Percentiles rank a stretch among this genome's conserved stretches.
Evolutionary conservation across 2,329 filamentous ascomycete species (phyloP).

Genomic region (Cytospora piceae): DNA sequence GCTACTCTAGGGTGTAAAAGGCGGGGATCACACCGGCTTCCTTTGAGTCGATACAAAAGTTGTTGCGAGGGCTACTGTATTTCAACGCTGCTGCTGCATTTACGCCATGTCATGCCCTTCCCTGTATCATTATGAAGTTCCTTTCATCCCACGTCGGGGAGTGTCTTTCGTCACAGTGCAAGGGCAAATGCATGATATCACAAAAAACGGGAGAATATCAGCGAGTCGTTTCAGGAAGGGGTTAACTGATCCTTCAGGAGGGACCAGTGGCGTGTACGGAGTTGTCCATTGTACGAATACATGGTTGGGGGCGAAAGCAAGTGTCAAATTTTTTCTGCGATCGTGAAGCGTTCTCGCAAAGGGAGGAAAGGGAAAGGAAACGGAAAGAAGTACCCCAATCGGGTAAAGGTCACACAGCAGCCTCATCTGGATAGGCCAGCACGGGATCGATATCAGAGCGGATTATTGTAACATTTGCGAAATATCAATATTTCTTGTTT

Average conservation of each 20-base stretch:
- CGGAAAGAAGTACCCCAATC: not conserved
- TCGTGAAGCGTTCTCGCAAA: conserved; percentile 27
- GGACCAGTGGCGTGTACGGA: conserved; percentile 25
- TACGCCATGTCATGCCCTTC: conserved; percentile 23
- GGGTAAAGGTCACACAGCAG: conserved; percentile 15
- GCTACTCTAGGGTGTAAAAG: conserved; percentile 33
- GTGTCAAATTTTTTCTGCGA: conserved; percentile 20
- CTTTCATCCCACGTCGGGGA: conserved; percentile 16
- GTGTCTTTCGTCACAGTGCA: conserved; percentile 6
- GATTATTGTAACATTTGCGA: conserved; percentile 24
- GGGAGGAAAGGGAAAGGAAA: conserved; percentile 6
- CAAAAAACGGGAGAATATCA: conserved; percentile 20
- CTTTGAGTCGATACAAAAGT: conserved; percentile 19
- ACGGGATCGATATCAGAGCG: conserved; percentile 17
- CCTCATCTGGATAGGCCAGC: conserved; percentile 18
- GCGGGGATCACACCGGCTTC: conserved; percentile 20
- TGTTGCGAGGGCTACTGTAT: conserved; percentile 18
- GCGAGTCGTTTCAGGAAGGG: conserved; percentile 23
- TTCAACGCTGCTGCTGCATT: conserved; percentile 29
- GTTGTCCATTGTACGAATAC: conserved; percentile 26
- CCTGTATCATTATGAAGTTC: conserved; percentile 29
- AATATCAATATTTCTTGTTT: conserved; percentile 15
- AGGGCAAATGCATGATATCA: conserved; percentile 28
- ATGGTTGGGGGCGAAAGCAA: conserved; percentile 17
- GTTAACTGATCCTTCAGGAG: conserved; percentile 25